Evolutionary conservation across 768 basidiomycete species (phyloP).

Genomic region (Panaeolus papilionaceus): DNA sequence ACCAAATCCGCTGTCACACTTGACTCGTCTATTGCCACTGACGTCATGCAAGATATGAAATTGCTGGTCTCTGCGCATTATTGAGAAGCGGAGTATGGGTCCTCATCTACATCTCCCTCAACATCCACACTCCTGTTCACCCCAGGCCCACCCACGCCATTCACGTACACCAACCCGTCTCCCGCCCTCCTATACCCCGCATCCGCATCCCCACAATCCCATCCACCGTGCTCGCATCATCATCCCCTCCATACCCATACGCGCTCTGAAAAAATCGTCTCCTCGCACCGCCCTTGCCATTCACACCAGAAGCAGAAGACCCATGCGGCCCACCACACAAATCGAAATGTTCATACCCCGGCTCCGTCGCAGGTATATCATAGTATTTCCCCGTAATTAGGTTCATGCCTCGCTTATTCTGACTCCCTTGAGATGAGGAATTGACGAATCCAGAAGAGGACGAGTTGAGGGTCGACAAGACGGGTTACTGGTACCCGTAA

Average conservation of each 20-base stretch:
- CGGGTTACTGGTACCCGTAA: neutral
- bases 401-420: slow-evolving; percentile 62
- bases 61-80: slow-evolving; percentile 2
- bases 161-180: slow-evolving; percentile 1
- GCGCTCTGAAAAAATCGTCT: slow-evolving; percentile 66
- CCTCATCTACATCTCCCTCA: slow-evolving; percentile 14
- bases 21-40: no score
- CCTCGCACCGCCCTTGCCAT: slow-evolving; percentile 35
- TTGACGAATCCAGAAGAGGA: neutral
- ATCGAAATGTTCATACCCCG: slow-evolving; percentile 48
- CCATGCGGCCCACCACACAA: slow-evolving; percentile 29
- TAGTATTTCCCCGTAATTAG: slow-evolving; percentile 66
- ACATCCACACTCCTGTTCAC: slow-evolving; percentile 9
- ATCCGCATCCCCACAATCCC: slow-evolving; percentile 6
- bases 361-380: slow-evolving; percentile 53
- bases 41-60: no score
- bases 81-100: neutral
- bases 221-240: slow-evolving; percentile 27
- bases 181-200: slow-evolving; percentile 16
- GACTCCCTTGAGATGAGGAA: slow-evolving; percentile 32
- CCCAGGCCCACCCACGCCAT: neutral
- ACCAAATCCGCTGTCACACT: no score
- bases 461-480: neutral
- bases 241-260: slow-evolving; percentile 23
- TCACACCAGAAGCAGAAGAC: neutral